Percentiles rank a stretch among this genome's conserved stretches.
These are phyloP conservation scores for Mortierella sp. DNA, from an alignment of 371 early-diverging fungal species.

Conservation along the genomic window DNA sequence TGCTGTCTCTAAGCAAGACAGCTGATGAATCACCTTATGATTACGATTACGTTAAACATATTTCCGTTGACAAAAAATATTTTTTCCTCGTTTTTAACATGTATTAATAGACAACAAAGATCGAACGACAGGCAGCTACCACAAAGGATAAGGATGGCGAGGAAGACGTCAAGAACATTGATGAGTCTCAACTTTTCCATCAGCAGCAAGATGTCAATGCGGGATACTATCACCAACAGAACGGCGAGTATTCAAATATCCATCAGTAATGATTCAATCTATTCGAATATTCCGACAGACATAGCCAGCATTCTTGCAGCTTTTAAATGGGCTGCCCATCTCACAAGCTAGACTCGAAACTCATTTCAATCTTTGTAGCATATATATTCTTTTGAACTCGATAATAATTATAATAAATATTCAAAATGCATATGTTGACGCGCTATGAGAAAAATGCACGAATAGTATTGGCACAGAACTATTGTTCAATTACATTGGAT, in stretches of 20 bases:
- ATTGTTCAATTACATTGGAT: background rate
- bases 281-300: background rate
- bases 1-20: background rate
- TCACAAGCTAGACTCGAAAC: background rate
- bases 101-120: slow-evolving; percentile 66
- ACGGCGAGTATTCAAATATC: slow-evolving; percentile 31
- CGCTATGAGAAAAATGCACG: background rate
- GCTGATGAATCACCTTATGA: no score
- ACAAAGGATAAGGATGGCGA: slow-evolving; percentile 68
- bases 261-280: slow-evolving; percentile 6
- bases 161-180: slow-evolving; percentile 37
- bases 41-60: background rate
- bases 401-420: background rate
- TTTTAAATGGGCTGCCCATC: background rate
- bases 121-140: slow-evolving; percentile 64
- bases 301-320: background rate
- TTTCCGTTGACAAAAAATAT: slow-evolving; percentile 11
- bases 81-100: background rate
- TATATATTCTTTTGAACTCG: background rate
- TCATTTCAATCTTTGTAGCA: background rate
- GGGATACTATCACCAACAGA: slow-evolving; percentile 44
- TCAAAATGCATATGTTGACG: background rate
- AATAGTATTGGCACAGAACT: background rate
- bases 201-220: slow-evolving; percentile 44
- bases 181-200: slow-evolving; percentile 30